A percentile compares a stretch with the other conserved stretches of the same genome.
Evolutionary conservation across 306 rosid species (phyloP).

Genomic region (Cucumis hystrix): DNA sequence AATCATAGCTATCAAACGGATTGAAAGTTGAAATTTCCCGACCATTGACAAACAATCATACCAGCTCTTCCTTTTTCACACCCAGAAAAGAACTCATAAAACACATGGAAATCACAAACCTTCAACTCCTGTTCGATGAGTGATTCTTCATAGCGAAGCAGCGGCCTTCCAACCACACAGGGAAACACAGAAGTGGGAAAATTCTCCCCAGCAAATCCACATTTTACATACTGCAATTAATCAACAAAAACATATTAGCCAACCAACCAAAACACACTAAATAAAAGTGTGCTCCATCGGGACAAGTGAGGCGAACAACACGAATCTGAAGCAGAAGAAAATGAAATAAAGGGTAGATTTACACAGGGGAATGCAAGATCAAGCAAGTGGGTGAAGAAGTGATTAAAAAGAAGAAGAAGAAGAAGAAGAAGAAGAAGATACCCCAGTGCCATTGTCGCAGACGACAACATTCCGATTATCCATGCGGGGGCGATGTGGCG

Average conservation of each 20-base stretch:
- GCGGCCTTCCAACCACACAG: conserved; percentile 93
- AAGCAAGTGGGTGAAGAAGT: neutral
- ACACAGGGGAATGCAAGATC: neutral
- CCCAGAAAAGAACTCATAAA: neutral
- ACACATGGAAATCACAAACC: conserved; percentile 21
- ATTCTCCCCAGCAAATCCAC: conserved; percentile 96
- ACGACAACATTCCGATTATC: conserved; percentile 78
- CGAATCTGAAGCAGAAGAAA: neutral
- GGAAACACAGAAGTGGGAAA: conserved; percentile 95
- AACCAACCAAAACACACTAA: neutral
- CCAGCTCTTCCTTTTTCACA: neutral
- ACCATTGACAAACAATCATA: neutral
- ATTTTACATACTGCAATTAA: conserved; percentile 74
- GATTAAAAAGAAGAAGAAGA: neutral
- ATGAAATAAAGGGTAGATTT: neutral
- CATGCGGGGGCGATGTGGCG: conserved; percentile 24
- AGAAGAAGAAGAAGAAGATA: conserved; percentile 11
- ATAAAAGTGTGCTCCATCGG: neutral
- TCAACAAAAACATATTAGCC: neutral
- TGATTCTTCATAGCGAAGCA: conserved; percentile 97
- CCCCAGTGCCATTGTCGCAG: conserved; percentile 98
- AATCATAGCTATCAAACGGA: neutral
- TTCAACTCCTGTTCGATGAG: conserved; percentile 76
- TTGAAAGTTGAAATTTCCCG: neutral
- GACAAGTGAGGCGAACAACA: neutral